These are phyloP conservation scores for Penicillium fuscoglaucum DNA, from an alignment of 2,329 filamentous ascomycete genomes.

Conservation along the genomic window DNA sequence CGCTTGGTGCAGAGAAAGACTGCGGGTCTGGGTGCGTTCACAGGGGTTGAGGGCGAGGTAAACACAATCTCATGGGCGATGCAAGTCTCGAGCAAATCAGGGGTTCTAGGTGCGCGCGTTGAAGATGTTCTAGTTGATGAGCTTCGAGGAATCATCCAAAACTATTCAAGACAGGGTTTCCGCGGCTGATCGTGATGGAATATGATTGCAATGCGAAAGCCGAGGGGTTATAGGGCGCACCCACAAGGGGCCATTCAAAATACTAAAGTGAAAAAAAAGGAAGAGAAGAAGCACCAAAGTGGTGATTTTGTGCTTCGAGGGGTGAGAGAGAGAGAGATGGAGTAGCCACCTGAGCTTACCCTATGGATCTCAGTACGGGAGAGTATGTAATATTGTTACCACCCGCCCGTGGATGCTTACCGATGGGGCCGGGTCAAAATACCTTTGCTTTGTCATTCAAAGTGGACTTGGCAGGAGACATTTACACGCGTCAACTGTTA, in stretches of 20 bases:
- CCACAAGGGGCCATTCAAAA: slow-evolving; percentile 27
- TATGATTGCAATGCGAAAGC: slow-evolving; percentile 6
- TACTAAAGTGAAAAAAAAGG: slow-evolving; percentile 3
- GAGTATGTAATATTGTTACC: slow-evolving; percentile 3
- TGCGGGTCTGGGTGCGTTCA: slow-evolving; percentile 1
- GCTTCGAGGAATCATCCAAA: slow-evolving; percentile 4
- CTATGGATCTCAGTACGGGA: slow-evolving; percentile 6
- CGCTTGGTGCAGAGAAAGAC: slow-evolving; percentile 14
- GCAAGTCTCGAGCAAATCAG: background rate
- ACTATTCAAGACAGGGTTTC: slow-evolving; percentile 5
- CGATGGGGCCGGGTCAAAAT: background rate
- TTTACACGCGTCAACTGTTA: slow-evolving; percentile 8
- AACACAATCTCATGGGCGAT: slow-evolving; percentile 11
- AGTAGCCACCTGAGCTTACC: slow-evolving; percentile 7
- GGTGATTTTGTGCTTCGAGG: slow-evolving; percentile 12
- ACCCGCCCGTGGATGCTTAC: slow-evolving; percentile 3
- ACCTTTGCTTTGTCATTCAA: slow-evolving; percentile 8
- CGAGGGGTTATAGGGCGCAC: slow-evolving; percentile 16
- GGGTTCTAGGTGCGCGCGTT: background rate
- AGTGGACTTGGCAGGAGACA: slow-evolving; percentile 1
- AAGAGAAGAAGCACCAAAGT: slow-evolving; percentile 6
- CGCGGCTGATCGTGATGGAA: slow-evolving; percentile 1
- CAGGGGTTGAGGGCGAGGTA: slow-evolving; percentile 4
- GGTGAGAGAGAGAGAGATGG: slow-evolving; percentile 7
- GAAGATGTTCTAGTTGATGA: background rate